Conservation (phyloP, 1,284 basidiomycete species). For the Trichosporon coremiiforme region DNA sequence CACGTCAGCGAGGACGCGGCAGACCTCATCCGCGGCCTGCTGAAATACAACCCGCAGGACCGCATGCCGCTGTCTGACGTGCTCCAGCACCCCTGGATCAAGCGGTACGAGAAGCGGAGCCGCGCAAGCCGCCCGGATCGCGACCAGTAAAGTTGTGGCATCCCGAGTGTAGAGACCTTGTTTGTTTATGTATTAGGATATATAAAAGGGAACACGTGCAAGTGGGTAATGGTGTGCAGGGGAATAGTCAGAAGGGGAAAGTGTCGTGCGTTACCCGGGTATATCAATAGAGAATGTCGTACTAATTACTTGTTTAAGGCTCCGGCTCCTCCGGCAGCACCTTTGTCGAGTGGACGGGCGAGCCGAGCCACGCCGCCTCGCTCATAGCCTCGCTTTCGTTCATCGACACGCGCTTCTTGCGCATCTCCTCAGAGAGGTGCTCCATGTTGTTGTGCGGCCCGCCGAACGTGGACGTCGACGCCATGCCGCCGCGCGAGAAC, state of each 20-base stretch:
- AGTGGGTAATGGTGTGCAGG: background rate
- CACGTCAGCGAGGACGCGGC: slow-evolving; percentile 67
- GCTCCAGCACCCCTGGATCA: slow-evolving; percentile 87
- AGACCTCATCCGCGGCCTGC: slow-evolving; percentile 75
- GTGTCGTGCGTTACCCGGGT: slow-evolving; percentile 5
- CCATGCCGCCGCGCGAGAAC: slow-evolving; percentile 8
- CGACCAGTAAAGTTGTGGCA: background rate
- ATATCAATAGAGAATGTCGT: slow-evolving; percentile 1
- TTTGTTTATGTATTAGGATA: slow-evolving; percentile 4
- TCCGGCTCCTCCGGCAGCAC: slow-evolving; percentile 13
- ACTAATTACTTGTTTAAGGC: background rate
- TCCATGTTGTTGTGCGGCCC: slow-evolving; percentile 3
- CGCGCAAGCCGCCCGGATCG: slow-evolving; percentile 3
- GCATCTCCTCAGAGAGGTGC: slow-evolving; percentile 3
- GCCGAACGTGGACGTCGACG: slow-evolving; percentile 15
- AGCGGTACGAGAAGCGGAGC: slow-evolving; percentile 64
- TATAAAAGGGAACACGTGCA: background rate
- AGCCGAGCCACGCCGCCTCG: slow-evolving; percentile 14
- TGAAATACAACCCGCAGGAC: slow-evolving; percentile 81
- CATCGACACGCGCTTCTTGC: slow-evolving; percentile 7
- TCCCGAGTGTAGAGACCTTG: background rate
- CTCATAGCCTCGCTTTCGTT: slow-evolving; percentile 7
- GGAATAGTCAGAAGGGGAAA: background rate
- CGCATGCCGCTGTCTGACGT: slow-evolving; percentile 81
- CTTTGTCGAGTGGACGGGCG: background rate